Evolutionary conservation across 495 filamentous ascomycete species (phyloP).

Genomic region (Aspergillus kassunensis): DNA sequence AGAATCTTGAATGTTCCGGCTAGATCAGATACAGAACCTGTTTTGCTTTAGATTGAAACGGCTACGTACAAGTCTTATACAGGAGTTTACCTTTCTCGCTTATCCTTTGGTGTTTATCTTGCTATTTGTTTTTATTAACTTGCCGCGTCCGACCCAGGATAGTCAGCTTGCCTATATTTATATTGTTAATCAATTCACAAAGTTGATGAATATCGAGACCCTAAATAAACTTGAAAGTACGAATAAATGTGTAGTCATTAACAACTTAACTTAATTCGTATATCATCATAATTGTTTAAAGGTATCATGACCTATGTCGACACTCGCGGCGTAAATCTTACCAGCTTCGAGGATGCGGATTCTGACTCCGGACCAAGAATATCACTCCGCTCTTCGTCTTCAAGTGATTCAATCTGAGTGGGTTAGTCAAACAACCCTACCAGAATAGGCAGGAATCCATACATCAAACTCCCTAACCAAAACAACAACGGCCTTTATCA

Average conservation of each 20-base stretch:
- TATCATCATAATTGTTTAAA: too few relatives aligned
- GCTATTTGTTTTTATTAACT: background rate
- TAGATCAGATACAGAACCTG: background rate
- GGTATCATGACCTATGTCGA: background rate
- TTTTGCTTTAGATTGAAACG: background rate
- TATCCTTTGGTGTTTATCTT: too few relatives aligned
- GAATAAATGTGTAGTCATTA: too few relatives aligned
- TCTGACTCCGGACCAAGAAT: background rate
- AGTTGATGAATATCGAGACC: too few relatives aligned
- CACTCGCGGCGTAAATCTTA: background rate
- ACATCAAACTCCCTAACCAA: constrained; percentile 18
- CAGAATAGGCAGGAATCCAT: background rate
- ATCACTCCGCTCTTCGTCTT: background rate
- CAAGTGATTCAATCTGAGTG: background rate
- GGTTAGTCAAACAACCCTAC: background rate
- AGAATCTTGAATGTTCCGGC: background rate
- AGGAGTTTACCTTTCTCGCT: too few relatives aligned
- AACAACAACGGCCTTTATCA: constrained; percentile 19
- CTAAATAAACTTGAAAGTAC: too few relatives aligned
- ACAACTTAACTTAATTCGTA: too few relatives aligned
- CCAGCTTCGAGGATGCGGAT: background rate
- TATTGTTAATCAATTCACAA: too few relatives aligned
- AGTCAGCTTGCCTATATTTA: too few relatives aligned
- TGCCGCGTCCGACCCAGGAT: too few relatives aligned
- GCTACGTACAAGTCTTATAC: background rate